Conservation (phyloP, 2,329 filamentous ascomycete species). For the Aspergillus transmontanensis region DNA sequence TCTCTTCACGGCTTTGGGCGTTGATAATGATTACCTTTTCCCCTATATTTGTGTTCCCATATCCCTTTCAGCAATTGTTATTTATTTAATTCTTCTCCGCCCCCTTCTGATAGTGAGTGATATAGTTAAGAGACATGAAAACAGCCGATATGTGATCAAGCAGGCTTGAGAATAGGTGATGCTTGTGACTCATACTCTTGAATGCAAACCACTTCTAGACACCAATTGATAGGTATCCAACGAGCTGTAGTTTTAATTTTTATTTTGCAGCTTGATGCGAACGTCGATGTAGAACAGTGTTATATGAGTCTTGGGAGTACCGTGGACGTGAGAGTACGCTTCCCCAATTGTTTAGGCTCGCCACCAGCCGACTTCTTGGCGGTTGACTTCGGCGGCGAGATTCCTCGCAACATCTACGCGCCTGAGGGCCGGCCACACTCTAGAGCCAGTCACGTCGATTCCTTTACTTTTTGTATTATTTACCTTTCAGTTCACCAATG, state of each 20-base stretch:
- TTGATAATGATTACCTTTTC: conserved; percentile 9
- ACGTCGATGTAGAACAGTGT: neutral
- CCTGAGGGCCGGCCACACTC: neutral
- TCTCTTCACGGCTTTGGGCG: conserved; percentile 11
- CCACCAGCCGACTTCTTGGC: conserved; percentile 16
- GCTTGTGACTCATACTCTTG: conserved; percentile 24
- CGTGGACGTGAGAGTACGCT: neutral
- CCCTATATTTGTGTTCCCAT: conserved; percentile 11
- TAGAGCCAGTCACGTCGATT: neutral
- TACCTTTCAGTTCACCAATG: neutral
- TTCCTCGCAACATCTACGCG: conserved; percentile 7
- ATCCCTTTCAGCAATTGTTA: conserved; percentile 15
- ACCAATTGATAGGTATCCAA: neutral
- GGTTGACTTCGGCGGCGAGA: conserved; percentile 12
- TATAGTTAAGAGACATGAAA: conserved; percentile 10
- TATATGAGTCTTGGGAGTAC: neutral
- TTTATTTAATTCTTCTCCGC: conserved; percentile 9
- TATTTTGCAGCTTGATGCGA: neutral
- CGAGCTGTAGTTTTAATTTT: neutral
- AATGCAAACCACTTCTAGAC: conserved; percentile 14
- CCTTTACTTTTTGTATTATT: neutral
- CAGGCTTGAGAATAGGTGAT: conserved; percentile 29
- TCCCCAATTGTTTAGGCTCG: neutral
- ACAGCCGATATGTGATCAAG: conserved; percentile 26
- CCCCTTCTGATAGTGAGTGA: conserved; percentile 19